Percentiles rank a stretch among this genome's conserved stretches.
Evolutionary conservation across 108 stramenopile species (phyloP).

Genomic region (Schizochytrium sp.): DNA sequence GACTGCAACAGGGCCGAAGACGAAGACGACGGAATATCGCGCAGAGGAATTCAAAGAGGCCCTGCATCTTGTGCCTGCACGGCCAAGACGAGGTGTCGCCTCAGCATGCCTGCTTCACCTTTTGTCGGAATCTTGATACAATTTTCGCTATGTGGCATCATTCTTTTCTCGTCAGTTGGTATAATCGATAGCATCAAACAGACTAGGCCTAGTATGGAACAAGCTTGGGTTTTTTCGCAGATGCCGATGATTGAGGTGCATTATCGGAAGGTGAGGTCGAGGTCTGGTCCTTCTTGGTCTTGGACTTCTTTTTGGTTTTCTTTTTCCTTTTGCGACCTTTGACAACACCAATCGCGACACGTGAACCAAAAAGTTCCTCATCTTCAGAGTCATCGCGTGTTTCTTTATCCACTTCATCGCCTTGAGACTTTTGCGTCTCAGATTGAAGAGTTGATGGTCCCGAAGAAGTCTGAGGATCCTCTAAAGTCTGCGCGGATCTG

Average conservation of each 20-base stretch:
- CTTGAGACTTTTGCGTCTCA: not conserved
- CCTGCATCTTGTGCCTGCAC: too few species aligned
- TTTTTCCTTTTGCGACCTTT: not conserved
- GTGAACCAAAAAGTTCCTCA: not conserved
- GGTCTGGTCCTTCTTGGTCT: not conserved
- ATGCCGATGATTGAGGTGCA: not conserved
- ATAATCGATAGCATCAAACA: too few species aligned
- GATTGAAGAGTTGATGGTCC: not conserved
- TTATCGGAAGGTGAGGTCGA: not conserved
- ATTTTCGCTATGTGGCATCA: too few species aligned
- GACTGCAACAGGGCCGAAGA: not conserved
- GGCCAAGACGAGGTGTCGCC: too few species aligned
- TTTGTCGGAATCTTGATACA: too few species aligned
- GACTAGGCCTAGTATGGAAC: not conserved
- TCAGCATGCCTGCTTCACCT: too few species aligned
- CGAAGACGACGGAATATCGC: not conserved
- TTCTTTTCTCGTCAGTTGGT: too few species aligned
- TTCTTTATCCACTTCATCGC: not conserved
- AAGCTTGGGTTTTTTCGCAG: not conserved
- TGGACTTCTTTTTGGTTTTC: not conserved
- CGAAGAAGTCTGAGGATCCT: not conserved
- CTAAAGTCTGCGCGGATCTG: not conserved
- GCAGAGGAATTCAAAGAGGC: not conserved
- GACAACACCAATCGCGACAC: not conserved
- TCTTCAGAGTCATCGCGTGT: not conserved